These are phyloP conservation scores for Pseudozyma hubeiensis DNA, from an alignment of 1,284 basidiomycete genomes.

Conservation along the genomic window DNA sequence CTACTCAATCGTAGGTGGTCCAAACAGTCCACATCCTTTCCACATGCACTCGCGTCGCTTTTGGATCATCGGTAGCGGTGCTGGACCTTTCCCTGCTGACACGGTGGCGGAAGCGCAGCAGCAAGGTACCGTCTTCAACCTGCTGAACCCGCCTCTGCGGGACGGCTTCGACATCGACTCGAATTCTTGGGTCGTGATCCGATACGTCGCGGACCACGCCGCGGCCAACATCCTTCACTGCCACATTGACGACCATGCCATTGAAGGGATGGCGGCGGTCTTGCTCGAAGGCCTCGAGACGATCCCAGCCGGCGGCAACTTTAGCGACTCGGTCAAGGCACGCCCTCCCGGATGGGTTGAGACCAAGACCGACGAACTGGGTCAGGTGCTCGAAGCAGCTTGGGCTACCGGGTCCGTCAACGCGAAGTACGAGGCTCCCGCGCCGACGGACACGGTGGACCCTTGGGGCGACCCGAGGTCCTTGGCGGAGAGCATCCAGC, in stretches of 20 bases:
- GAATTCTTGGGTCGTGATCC: constrained; percentile 51
- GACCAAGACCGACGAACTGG: constrained; percentile 41
- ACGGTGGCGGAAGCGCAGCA: constrained; percentile 35
- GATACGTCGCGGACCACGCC: constrained; percentile 46
- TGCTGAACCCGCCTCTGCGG: constrained; percentile 46
- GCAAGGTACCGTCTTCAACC: constrained; percentile 31
- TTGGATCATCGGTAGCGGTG: constrained; percentile 49
- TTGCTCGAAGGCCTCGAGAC: constrained; percentile 53
- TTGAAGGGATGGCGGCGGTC: constrained; percentile 54
- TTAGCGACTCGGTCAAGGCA: constrained; percentile 31
- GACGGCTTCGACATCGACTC: constrained; percentile 53
- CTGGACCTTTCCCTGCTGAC: constrained; percentile 41
- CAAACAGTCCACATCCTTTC: constrained; percentile 55
- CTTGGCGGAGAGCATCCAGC: constrained; percentile 42
- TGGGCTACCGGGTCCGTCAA: constrained; percentile 25
- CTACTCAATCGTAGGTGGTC: constrained; percentile 50
- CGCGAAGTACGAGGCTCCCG: constrained; percentile 26
- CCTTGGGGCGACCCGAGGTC: constrained; percentile 49
- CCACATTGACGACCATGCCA: constrained; percentile 53
- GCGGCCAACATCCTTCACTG: constrained; percentile 55
- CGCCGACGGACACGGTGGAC: constrained; percentile 29
- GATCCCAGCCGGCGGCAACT: constrained; percentile 42
- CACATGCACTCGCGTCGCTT: constrained; percentile 53
- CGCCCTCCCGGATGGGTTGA: constrained; percentile 24
- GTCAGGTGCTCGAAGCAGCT: constrained; percentile 21